Evolutionary conservation across 73 alveolate genomes (phyloP).

Genomic region (Blepharisma japonicum): DNA sequence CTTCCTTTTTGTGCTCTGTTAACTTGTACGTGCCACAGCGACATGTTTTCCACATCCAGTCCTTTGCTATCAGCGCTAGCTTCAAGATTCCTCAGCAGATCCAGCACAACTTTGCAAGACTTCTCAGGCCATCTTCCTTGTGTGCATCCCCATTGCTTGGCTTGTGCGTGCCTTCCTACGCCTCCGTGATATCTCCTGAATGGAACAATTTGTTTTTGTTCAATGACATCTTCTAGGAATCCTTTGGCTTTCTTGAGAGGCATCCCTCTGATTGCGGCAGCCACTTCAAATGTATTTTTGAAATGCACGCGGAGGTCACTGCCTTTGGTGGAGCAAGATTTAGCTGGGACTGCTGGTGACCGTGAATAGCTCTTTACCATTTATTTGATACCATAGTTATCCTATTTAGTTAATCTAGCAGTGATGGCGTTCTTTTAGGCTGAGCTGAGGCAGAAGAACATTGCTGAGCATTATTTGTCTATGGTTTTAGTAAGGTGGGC

Average conservation of each 20-base stretch:
- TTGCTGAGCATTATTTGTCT: no score
- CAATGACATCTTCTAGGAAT: slow-evolving; percentile 89
- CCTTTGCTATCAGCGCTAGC: slow-evolving; percentile 88
- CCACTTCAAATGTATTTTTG: slow-evolving; percentile 93
- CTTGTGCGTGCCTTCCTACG: slow-evolving; percentile 92
- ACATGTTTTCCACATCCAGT: slow-evolving; percentile 79
- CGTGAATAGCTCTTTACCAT: slow-evolving; percentile 80
- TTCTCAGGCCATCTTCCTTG: slow-evolving; percentile 96
- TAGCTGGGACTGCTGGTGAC: slow-evolving; percentile 75
- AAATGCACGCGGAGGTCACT: slow-evolving; percentile 89
- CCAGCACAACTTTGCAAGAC: slow-evolving; percentile 77
- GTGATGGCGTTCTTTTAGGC: no score
- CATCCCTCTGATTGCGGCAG: slow-evolving; percentile 90
- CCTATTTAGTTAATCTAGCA: no score
- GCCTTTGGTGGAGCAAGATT: slow-evolving; percentile 82
- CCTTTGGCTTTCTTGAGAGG: slow-evolving; percentile 78
- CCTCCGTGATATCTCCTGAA: slow-evolving; percentile 86
- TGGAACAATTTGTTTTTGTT: slow-evolving; percentile 88
- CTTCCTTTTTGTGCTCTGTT: slow-evolving; percentile 95
- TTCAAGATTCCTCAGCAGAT: slow-evolving; percentile 77
- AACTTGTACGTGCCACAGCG: slow-evolving; percentile 80
- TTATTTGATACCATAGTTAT: slow-evolving; percentile 9
- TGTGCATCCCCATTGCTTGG: slow-evolving; percentile 72
- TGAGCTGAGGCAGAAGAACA: no score
- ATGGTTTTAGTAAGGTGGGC: no score